phyloP scores from a whole-genome alignment of 1,284 basidiomycete genomes.

The Cystobasidium sp. region DNA sequence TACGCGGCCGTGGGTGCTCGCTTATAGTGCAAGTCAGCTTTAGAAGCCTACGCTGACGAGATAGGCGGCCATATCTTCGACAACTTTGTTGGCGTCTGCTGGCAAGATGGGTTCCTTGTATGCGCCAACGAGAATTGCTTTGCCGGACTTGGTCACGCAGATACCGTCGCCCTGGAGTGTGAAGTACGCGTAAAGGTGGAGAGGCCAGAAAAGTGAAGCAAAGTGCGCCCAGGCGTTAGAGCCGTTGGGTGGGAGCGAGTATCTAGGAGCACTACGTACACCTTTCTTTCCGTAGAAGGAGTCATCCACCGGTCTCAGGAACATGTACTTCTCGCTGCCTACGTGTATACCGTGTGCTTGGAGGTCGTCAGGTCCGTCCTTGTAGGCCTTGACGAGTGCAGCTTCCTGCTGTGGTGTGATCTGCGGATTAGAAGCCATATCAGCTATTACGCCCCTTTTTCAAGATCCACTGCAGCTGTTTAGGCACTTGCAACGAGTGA shows the following conservation, averaged over 20 bases:
- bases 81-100: constrained; percentile 71
- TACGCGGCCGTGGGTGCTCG: no score
- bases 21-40: constrained; percentile 3
- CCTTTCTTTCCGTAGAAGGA: constrained; percentile 80
- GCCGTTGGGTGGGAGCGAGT: no score
- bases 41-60: constrained; percentile 66
- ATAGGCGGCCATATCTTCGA: constrained; percentile 79
- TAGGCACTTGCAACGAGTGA: neutral
- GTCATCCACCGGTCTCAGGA: constrained; percentile 65
- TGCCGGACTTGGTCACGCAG: constrained; percentile 82
- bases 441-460: neutral
- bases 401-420: constrained; percentile 76
- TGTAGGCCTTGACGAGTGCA: constrained; percentile 66
- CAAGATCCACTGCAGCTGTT: neutral
- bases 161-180: constrained; percentile 72
- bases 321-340: constrained; percentile 79
- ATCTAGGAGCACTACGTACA: constrained; percentile 61
- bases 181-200: constrained; percentile 6
- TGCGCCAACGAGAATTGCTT: constrained; percentile 81
- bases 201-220: constrained; percentile 12
- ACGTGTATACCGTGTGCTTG: constrained; percentile 70
- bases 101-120: constrained; percentile 71
- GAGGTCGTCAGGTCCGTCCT: constrained; percentile 61
- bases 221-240: no score
- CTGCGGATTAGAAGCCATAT: constrained; percentile 59